phyloP scores from a whole-genome alignment of 768 basidiomycete genomes.

The Amanita brunnescens region DNA sequence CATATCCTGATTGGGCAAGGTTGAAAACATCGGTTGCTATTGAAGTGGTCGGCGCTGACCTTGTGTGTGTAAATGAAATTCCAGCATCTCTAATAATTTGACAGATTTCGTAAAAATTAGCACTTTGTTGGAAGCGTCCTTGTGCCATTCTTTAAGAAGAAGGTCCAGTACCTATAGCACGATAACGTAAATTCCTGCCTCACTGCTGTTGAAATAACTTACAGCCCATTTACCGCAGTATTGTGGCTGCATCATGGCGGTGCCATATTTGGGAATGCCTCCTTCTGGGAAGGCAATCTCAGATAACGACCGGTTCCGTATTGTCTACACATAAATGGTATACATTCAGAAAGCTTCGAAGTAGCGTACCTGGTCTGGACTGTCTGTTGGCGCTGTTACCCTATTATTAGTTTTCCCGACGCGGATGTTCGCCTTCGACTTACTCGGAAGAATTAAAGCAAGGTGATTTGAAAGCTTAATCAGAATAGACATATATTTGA shows the following conservation, averaged over 20 bases:
- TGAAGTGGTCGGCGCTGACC: conserved; percentile 25
- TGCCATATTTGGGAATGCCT: conserved; percentile 47
- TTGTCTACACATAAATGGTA: conserved; percentile 16
- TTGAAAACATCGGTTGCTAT: neutral
- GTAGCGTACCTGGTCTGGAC: conserved; percentile 48
- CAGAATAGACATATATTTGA: conserved; percentile 73
- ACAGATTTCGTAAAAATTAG: conserved; percentile 92
- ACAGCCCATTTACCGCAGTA: conserved; percentile 86
- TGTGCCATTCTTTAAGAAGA: conserved; percentile 59
- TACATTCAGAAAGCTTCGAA: neutral
- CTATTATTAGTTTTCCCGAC: neutral
- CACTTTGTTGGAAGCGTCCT: conserved; percentile 70
- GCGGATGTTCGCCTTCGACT: neutral
- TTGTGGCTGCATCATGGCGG: conserved; percentile 51
- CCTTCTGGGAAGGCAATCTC: conserved; percentile 55
- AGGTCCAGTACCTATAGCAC: conserved; percentile 50
- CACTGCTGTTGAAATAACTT: conserved; percentile 16
- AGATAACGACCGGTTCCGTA: conserved; percentile 52
- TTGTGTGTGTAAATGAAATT: conserved; percentile 56
- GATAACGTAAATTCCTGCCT: neutral
- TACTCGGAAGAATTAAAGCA: conserved; percentile 77
- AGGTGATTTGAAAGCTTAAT: conserved; percentile 89
- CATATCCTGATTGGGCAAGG: conserved; percentile 29
- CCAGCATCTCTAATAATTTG: conserved; percentile 80
- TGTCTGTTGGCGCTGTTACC: conserved; percentile 54